Conservation (phyloP, 2,329 filamentous ascomycete species). For the Paraphaeosphaeria sporulosa region DNA sequence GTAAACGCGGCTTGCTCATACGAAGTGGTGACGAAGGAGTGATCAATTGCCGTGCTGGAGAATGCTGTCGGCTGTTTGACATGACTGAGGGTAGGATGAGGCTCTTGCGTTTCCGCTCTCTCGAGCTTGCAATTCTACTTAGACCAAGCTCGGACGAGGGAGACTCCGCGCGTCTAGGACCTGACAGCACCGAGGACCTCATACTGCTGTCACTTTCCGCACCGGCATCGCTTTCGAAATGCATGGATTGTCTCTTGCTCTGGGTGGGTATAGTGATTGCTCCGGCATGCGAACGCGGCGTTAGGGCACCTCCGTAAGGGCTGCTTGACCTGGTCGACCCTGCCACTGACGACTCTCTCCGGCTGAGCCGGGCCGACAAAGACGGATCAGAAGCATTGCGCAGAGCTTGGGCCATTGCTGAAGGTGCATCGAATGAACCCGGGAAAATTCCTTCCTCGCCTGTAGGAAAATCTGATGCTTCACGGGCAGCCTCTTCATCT, state of each 20-base stretch:
- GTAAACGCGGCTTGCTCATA: constrained; percentile 80
- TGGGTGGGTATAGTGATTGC: constrained; percentile 64
- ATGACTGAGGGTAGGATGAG: constrained; percentile 80
- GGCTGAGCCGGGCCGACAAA: constrained; percentile 53
- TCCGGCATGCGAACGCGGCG: constrained; percentile 81
- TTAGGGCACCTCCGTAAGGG: constrained; percentile 82
- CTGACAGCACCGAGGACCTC: constrained; percentile 78
- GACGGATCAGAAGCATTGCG: constrained; percentile 62
- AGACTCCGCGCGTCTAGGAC: constrained; percentile 80
- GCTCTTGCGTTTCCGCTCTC: constrained; percentile 86
- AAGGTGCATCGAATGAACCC: constrained; percentile 65
- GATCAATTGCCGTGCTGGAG: constrained; percentile 77
- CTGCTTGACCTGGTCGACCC: constrained; percentile 87
- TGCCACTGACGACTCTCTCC: constrained; percentile 67
- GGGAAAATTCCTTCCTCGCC: constrained; percentile 65
- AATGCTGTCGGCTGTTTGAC: constrained; percentile 81
- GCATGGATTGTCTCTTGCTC: constrained; percentile 78
- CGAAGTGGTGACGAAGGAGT: constrained; percentile 86
- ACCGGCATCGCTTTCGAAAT: constrained; percentile 82
- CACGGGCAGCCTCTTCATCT: constrained; percentile 60
- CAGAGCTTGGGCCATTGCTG: constrained; percentile 65
- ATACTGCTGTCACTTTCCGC: constrained; percentile 90
- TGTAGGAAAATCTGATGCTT: constrained; percentile 51
- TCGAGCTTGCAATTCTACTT: constrained; percentile 76
- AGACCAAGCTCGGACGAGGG: constrained; percentile 87